Base-by-base conservation (phyloP, 257 asterid genomes). In the Ajuga chamaepitys region DNA sequence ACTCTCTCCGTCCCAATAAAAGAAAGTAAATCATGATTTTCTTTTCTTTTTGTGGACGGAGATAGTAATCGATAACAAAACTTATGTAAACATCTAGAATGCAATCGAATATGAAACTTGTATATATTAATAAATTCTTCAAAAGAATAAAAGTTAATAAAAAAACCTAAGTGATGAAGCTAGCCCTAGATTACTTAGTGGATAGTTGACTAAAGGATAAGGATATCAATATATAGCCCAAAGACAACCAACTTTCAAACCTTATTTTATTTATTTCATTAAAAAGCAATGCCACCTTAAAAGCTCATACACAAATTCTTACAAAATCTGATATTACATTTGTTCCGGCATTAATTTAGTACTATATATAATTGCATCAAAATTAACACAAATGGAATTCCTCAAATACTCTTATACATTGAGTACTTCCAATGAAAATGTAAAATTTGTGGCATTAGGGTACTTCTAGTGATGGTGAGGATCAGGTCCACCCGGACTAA, bases 401-500 rank as follows among this genome's bases (percentile, higher is more conserved):
- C 63, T 53, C 26, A 14, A 26, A 42, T 60, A 32, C 32, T 24
- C 42, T 24, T 1, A 12, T 18, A 9, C 44, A 24, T n/a, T 47
- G 58, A 32, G 13, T 35, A n/a, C 24, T 25, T n/a, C 25, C n/a
- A n/a, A n/a, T n/a, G 5, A 28, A 52, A 14, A 24, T n/a, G 12
- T 56, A 14, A 22, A 21, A 18, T 20, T 17, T 57, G 17, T 47
- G 46, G 41, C 58, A 12, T 53, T 42, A 53, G 50, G 13, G 11
- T 38, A 17, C 1, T 12, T 38, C 26, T 7, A 78, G 50, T 85
- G 91, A 67, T 85, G 88, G 12, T 71, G 72, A 9, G 86, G 78
- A 9, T 85, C 86, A 2, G 86, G 88, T 45, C 91, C 91, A 9
- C 86, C 86, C 0, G 88, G 86, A 37, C 70, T 56, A 1, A 40